A percentile compares a stretch with the other conserved stretches of the same genome.
phyloP scores from a whole-genome alignment of 1,284 basidiomycete genomes.

The Sutorius eximius region DNA sequence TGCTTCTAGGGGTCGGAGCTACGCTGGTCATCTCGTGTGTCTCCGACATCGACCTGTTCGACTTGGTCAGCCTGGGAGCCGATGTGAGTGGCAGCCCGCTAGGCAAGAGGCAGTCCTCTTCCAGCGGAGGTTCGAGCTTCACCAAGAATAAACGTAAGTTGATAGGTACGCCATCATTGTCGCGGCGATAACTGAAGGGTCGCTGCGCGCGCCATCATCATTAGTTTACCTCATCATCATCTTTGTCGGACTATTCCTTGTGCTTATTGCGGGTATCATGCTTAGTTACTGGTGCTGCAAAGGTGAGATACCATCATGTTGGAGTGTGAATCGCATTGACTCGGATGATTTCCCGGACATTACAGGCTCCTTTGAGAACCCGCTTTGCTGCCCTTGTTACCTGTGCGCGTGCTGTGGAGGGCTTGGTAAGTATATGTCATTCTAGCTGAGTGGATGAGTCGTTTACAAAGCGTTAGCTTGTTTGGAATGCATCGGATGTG shows the following conservation, averaged over 20 bases:
- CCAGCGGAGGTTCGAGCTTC: constrained; percentile 34
- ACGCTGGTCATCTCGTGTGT: constrained; percentile 37
- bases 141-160: constrained; percentile 41
- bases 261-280: constrained; percentile 51
- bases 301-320: constrained; percentile 34
- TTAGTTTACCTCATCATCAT: constrained; percentile 55
- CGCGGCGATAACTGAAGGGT: background rate
- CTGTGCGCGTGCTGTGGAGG: constrained; percentile 66
- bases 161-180: background rate
- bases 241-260: constrained; percentile 54
- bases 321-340: background rate
- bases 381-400: constrained; percentile 63
- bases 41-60: constrained; percentile 25
- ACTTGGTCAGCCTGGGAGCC: constrained; percentile 20
- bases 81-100: constrained; percentile 24
- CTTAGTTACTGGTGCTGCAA: constrained; percentile 60
- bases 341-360: constrained; percentile 2
- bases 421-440: constrained; percentile 44
- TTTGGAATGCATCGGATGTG: constrained; percentile 55
- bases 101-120: constrained; percentile 34
- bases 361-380: constrained; percentile 55
- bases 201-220: background rate
- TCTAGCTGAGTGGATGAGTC: background rate
- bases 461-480: constrained; percentile 39
- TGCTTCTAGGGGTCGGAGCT: constrained; percentile 33